Evolutionary conservation across 495 filamentous ascomycete species (phyloP).

Genomic region (Trichoderma parareesei): DNA sequence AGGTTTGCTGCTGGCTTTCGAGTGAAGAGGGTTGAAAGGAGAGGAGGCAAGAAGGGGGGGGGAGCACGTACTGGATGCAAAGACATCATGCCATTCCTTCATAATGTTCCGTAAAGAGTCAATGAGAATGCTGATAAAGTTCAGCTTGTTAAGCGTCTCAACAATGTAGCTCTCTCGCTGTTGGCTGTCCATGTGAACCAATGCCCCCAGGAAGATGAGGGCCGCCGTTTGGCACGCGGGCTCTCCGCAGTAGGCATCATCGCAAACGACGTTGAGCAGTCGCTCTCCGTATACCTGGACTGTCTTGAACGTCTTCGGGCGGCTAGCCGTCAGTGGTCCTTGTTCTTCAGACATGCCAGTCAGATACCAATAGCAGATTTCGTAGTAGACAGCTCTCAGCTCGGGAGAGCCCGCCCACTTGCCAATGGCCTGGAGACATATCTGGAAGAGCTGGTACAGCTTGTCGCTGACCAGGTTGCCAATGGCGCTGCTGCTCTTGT

Average conservation of each 20-base stretch:
- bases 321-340: slow-evolving; percentile 33
- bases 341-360: slow-evolving; percentile 56
- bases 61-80: slow-evolving; percentile 23
- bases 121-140: slow-evolving; percentile 82
- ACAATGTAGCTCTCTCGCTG: slow-evolving; percentile 62
- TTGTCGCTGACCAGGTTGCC: slow-evolving; percentile 77
- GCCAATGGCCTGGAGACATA: slow-evolving; percentile 65
- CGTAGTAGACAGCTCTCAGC: slow-evolving; percentile 77
- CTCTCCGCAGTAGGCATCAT: slow-evolving; percentile 85
- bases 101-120: slow-evolving; percentile 71
- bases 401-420: slow-evolving; percentile 58
- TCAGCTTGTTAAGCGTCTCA: slow-evolving; percentile 70
- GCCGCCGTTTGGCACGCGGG: slow-evolving; percentile 74
- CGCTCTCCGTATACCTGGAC: slow-evolving; percentile 70
- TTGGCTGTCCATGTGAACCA: slow-evolving; percentile 56
- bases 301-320: slow-evolving; percentile 59
- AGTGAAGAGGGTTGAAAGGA: background rate
- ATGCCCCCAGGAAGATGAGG: slow-evolving; percentile 61
- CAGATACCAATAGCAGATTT: slow-evolving; percentile 78
- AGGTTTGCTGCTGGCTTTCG: too few relatives aligned
- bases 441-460: slow-evolving; percentile 82
- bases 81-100: slow-evolving; percentile 42
- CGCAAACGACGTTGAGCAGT: slow-evolving; percentile 77
- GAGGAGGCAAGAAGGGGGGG: slow-evolving; percentile 2
- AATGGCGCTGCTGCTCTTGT: slow-evolving; percentile 42